phyloP scores from a whole-genome alignment of 2,329 filamentous ascomycete genomes.

The Xylaria sp. region DNA sequence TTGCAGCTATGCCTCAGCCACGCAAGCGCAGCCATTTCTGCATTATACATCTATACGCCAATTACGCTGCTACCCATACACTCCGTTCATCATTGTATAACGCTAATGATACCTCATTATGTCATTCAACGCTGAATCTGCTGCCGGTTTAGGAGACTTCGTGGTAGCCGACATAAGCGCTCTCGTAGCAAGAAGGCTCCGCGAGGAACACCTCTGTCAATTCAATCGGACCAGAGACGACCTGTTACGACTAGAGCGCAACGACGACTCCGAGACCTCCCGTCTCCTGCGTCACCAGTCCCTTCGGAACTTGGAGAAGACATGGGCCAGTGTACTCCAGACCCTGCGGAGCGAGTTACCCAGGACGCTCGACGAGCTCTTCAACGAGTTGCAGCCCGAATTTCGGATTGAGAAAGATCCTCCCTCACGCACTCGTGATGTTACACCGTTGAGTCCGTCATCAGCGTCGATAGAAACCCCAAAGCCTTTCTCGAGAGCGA shows the following conservation, averaged over 20 bases:
- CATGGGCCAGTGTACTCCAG: conserved; percentile 14
- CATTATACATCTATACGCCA: background rate
- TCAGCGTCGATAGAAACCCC: background rate
- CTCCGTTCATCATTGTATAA: background rate
- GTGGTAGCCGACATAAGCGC: conserved; percentile 21
- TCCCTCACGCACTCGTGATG: background rate
- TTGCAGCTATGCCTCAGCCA: background rate
- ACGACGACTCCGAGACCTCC: conserved; percentile 2
- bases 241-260: background rate
- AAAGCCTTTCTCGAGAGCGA: background rate
- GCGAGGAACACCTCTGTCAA: conserved; percentile 16
- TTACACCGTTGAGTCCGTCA: background rate
- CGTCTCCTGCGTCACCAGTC: conserved; percentile 1
- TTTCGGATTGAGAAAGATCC: conserved; percentile 1
- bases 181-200: conserved; percentile 17
- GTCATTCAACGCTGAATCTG: background rate
- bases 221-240: conserved; percentile 21
- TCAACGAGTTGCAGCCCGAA: conserved; percentile 18
- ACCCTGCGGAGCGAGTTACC: conserved; percentile 23
- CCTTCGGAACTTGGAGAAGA: conserved; percentile 8
- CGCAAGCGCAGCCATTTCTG: background rate
- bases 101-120: background rate
- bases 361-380: conserved; percentile 23
- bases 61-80: background rate
- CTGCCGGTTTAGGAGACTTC: conserved; percentile 7